Conservation (phyloP, 306 rosid genomes). For the Dalbergia cochinchinensis region DNA sequence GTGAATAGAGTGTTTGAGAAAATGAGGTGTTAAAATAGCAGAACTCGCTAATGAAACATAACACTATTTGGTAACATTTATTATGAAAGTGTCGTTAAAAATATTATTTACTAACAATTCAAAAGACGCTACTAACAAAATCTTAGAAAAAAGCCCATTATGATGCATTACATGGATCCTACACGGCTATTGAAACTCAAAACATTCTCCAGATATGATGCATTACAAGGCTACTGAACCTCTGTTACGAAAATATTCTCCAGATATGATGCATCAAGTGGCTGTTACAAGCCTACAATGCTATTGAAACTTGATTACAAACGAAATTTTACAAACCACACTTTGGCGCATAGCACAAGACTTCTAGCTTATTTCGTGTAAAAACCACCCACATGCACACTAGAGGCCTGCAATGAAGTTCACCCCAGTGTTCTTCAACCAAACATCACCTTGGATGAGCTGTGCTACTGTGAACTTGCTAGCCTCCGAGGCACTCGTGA, state of each 20-base stretch:
- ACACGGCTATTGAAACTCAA: too few relatives aligned
- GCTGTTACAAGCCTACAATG: not conserved
- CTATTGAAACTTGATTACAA: not conserved
- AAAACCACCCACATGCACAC: not conserved
- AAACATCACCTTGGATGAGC: conserved; percentile 64
- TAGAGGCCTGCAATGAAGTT: conserved; percentile 61
- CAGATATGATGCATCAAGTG: not conserved
- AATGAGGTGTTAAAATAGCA: too few relatives aligned
- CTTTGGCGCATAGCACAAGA: not conserved
- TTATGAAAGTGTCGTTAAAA: too few relatives aligned
- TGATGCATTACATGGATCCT: too few relatives aligned
- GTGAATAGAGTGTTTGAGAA: too few relatives aligned
- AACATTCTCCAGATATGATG: too few relatives aligned
- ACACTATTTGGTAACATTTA: too few relatives aligned
- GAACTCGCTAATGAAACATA: too few relatives aligned
- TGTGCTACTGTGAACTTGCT: conserved; percentile 58
- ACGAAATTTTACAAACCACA: not conserved
- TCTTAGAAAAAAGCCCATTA: too few relatives aligned
- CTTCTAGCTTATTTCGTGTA: not conserved
- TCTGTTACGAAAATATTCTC: not conserved
- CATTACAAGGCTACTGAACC: too few relatives aligned
- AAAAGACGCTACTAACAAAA: too few relatives aligned
- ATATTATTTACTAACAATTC: too few relatives aligned
- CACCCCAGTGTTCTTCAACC: conserved; percentile 67
- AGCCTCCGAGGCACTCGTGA: not conserved